Evolutionary conservation across 2,329 filamentous ascomycete genomes (phyloP), one percentile per base, ranked within the genome.

Genomic region (Sodiomyces alkalinus): DNA sequence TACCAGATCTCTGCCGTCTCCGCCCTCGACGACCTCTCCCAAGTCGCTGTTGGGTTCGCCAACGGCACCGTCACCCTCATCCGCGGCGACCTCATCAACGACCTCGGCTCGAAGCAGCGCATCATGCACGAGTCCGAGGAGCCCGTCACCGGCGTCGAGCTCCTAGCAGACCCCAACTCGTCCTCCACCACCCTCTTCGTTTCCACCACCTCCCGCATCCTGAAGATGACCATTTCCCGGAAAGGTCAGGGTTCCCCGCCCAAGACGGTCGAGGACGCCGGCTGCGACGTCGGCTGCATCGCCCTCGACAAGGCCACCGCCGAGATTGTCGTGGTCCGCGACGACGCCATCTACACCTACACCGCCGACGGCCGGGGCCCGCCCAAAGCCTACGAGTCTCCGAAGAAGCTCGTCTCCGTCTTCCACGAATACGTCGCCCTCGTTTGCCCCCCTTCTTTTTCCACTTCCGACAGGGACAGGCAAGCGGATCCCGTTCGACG

Each of bases 111-210:
- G 8, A 85, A 83, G 48, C 90, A 98, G 51, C 74, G 90, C 29
- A 90, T 87, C 19, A 82, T 98, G 7, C 90, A 92, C 54, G 90
- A 98, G 48, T 93, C 86, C 0, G 86, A 96, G 43, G 90, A 98
- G 49, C 92, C 90, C 0, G 75, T 98, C 7, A 98, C 90, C 0
- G 87, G 86, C 2, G 74, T 98, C 10, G 80, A 90, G 45, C 78
- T 93, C 35, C 55, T 63, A 24, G 61, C 64, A 24, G 70, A 75
- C 29, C 56, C 59, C 10, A 34, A 41, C 34, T 27, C 33, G 6
- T 63, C 58, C 38, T 44, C 68, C 22, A 90, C 80, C 2, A 87
- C 80, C 0, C 63, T 98, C 0, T 96, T 93, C 49, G 80, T 98
- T 31, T 81, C 86, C 4, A 98, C 90, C 0, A 94, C 86, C 1